These are phyloP conservation scores for Solanum lycopersicoides DNA, from an alignment of 257 asterid species.

Conservation along the genomic window DNA sequence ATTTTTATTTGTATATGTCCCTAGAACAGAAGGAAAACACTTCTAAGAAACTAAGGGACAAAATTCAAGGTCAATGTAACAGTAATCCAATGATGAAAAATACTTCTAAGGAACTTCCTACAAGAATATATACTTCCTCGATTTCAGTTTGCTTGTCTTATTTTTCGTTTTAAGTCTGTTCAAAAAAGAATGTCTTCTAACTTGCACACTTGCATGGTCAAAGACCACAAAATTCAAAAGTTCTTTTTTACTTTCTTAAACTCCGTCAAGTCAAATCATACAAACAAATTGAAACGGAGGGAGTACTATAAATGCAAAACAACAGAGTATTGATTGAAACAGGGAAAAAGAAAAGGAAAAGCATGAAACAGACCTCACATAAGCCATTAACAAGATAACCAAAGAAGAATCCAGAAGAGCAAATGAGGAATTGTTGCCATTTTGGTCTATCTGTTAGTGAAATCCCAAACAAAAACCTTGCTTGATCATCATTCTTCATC, in stretches of 20 bases:
- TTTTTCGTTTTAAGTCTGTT: background rate
- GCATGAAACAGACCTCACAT: conserved; percentile 62
- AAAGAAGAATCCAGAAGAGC: conserved; percentile 85
- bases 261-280: background rate
- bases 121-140: background rate
- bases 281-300: background rate
- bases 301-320: background rate
- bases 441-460: conserved; percentile 56
- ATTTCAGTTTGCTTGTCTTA: background rate
- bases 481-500: conserved; percentile 81
- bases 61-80: background rate
- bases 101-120: background rate
- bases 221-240: too few species aligned
- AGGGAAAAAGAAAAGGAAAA: background rate
- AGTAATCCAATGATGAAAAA: background rate
- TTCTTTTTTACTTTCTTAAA: too few species aligned
- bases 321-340: background rate
- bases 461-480: conserved; percentile 70
- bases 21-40: background rate
- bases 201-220: too few species aligned
- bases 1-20: background rate
- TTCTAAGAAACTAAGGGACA: background rate
- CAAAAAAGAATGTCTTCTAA: too few species aligned
- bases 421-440: conserved; percentile 84
- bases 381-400: conserved; percentile 91